Conservation (phyloP, 192 early-diverging fungal genomes). For the Lobulomyces angularis region DNA sequence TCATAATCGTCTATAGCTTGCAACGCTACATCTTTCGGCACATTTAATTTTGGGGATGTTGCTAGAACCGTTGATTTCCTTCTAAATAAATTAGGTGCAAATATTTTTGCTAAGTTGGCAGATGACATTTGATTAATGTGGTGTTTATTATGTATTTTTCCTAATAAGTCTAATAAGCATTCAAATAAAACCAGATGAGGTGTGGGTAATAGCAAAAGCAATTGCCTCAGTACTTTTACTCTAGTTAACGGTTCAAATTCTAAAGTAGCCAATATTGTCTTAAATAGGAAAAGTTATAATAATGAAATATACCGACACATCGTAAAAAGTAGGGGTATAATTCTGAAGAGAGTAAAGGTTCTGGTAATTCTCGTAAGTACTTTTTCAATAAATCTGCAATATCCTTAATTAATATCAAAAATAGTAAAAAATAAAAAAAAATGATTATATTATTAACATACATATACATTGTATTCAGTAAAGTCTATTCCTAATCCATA, state of each 20-base stretch:
- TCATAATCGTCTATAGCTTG: conserved; percentile 31
- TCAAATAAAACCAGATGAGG: conserved; percentile 26
- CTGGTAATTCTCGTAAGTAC: conserved; percentile 29
- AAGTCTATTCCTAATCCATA: conserved; percentile 21
- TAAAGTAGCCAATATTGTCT: no score
- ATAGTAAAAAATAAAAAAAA: background rate
- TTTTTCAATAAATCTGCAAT: conserved; percentile 35
- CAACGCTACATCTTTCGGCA: conserved; percentile 23
- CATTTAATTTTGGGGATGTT: no score
- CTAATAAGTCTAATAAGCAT: conserved; percentile 27
- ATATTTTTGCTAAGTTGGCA: conserved; percentile 28
- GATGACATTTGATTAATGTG: conserved; percentile 31
- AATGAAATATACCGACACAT: conserved; percentile 15
- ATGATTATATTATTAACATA: conserved; percentile 1
- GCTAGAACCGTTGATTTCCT: no score
- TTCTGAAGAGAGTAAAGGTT: conserved; percentile 31
- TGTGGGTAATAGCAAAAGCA: conserved; percentile 33
- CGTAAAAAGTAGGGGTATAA: conserved; percentile 30
- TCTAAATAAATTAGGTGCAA: conserved; percentile 30
- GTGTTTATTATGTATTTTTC: conserved; percentile 10
- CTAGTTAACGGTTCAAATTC: no score
- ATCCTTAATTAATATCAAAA: conserved; percentile 21
- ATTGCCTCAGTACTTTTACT: conserved; percentile 24
- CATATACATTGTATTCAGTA: background rate
- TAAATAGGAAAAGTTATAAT: no score